These are phyloP conservation scores for Ophiocordyceps unilateralis DNA, from an alignment of 2,329 filamentous ascomycete species.

Conservation along the genomic window DNA sequence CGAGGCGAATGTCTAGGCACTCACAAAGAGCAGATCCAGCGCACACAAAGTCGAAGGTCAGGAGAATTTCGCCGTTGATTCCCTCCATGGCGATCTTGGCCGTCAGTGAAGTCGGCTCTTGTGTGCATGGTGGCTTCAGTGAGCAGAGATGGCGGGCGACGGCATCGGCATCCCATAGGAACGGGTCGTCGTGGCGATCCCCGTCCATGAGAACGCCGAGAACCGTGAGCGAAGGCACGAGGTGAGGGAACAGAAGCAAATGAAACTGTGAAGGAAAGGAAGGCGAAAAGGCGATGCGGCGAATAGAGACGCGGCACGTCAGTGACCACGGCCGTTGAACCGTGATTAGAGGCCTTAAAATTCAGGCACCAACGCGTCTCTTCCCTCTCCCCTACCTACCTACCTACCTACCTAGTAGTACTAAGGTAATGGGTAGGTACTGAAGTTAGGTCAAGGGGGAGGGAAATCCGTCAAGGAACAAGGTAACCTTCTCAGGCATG, in stretches of 20 bases:
- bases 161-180: conserved; percentile 51
- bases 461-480: too few species aligned
- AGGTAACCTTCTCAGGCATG: too few species aligned
- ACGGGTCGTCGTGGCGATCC: conserved; percentile 40
- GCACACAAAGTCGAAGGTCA: conserved; percentile 36
- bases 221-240: not conserved
- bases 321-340: not conserved
- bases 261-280: not conserved
- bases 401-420: too few species aligned
- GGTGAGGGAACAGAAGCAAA: not conserved
- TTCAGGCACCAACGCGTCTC: not conserved
- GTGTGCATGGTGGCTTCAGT: conserved; percentile 29
- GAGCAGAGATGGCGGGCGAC: conserved; percentile 51
- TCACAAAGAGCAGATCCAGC: conserved; percentile 30
- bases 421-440: too few species aligned
- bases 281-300: not conserved
- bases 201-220: conserved; percentile 10
- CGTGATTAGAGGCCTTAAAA: not conserved
- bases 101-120: conserved; percentile 33
- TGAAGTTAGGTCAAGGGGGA: too few species aligned
- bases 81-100: conserved; percentile 39
- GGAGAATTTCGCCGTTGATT: conserved; percentile 46
- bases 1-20: conserved; percentile 37
- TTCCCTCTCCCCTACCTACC: not conserved
- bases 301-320: not conserved